These are phyloP conservation scores for Penicillium paradoxum DNA, from an alignment of 495 filamentous ascomycete genomes.

Conservation along the genomic window DNA sequence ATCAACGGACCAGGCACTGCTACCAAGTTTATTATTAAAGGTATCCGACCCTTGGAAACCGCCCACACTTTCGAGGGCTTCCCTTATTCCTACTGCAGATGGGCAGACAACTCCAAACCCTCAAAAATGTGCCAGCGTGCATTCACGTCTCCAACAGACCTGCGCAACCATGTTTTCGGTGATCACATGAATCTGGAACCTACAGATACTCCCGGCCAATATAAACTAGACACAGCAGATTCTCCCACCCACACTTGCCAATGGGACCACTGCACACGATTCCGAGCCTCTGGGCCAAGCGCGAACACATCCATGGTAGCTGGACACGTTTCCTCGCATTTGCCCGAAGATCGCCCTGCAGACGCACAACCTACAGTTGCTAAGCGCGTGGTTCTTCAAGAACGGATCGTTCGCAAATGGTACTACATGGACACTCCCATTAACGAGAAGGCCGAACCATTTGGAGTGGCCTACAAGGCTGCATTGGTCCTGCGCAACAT, in stretches of 20 bases:
- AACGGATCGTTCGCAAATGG: constrained; percentile 40
- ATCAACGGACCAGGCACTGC: constrained; percentile 52
- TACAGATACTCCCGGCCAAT: constrained; percentile 44
- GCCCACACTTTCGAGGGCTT: constrained; percentile 67
- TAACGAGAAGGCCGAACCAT: constrained; percentile 78
- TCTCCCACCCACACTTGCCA: constrained; percentile 34
- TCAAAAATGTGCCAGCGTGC: constrained; percentile 55
- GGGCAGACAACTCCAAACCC: constrained; percentile 43
- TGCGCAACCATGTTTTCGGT: constrained; percentile 69
- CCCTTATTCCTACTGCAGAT: constrained; percentile 53
- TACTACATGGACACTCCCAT: constrained; percentile 59
- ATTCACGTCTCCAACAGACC: constrained; percentile 54
- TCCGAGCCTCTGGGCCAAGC: constrained; percentile 37
- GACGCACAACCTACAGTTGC: constrained; percentile 41
- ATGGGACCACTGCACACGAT: constrained; percentile 39
- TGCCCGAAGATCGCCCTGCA: constrained; percentile 49
- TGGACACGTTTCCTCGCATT: constrained; percentile 45
- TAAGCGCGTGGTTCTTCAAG: constrained; percentile 38
- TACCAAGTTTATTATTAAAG: constrained; percentile 86
- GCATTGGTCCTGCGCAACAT: constrained; percentile 86
- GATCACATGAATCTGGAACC: constrained; percentile 60
- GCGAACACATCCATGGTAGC: constrained; percentile 40
- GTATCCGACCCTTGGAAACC: constrained; percentile 70
- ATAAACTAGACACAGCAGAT: constrained; percentile 43
- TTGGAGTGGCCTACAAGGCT: constrained; percentile 79